Evolutionary conservation across 208 protist species (phyloP), one percentile per base, ranked within the genome.

Genomic region (Crithidia mellificae): DNA sequence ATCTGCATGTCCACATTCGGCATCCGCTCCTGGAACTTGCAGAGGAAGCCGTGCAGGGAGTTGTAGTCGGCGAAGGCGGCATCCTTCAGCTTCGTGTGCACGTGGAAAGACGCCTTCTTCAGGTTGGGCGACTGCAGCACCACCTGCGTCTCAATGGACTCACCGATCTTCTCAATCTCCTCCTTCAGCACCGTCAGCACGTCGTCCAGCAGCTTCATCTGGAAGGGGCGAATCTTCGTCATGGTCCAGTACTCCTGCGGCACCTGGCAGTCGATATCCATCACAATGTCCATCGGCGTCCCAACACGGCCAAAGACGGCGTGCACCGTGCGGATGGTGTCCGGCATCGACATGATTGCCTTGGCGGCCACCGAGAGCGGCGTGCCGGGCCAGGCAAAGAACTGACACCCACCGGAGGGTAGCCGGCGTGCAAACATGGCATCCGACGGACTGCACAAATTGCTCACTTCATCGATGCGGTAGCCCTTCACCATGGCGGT

Each of bases 101-200:
- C 73, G 72, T 95, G 90, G 50, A 95, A 95, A 9, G 90, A 95
- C 6, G 83, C 90, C 72, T 95, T 95, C 74, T 95, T 95, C 3
- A 95, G 77, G 64, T 93, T 95, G 12, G 90, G 90, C n/a, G 85
- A 92, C 76, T 95, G 86, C 62, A 95, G 77, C 57, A 92, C 83
- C 49, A 95, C 90, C 67, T 92, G 87, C 2, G 80, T 86, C 68
- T 83, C 83, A 32, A 95, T 83, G 51, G 54, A 64, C 81, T 92
- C 90, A 0, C 90, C 90, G 22, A 85, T 87, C 63, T 84, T 88
- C 56, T 82, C 79, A 20, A 95, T 77, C 66, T 92, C 90, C 27
- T 79, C 81, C 30, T 72, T 53, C 25, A 95, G 51, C 11, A 87
- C 84, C 3, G 46, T 67, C 41, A 92, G 54, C 5, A 82, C 68